Conservation (phyloP, 1,284 basidiomycete genomes). For the Heterobasidion occidentale region DNA sequence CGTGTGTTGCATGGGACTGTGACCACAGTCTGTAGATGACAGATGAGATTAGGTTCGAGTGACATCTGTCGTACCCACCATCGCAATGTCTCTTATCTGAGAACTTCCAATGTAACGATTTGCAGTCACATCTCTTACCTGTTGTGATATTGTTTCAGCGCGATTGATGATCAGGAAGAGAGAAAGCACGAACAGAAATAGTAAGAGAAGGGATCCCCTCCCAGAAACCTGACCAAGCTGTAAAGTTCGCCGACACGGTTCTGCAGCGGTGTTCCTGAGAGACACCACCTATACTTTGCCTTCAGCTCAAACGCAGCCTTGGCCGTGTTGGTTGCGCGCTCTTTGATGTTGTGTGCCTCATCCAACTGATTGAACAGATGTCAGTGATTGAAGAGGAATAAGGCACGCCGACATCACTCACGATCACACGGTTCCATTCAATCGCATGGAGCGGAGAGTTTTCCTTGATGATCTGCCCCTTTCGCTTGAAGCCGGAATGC, state of each 20-base stretch:
- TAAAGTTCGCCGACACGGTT: slow-evolving; percentile 98
- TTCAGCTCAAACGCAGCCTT: slow-evolving; percentile 91
- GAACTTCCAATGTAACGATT: slow-evolving; percentile 89
- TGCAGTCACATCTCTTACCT: slow-evolving; percentile 82
- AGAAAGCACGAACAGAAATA: slow-evolving; percentile 73
- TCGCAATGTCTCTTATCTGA: slow-evolving; percentile 80
- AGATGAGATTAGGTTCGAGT: not conserved
- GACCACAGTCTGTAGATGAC: slow-evolving; percentile 63
- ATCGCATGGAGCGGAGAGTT: slow-evolving; percentile 82
- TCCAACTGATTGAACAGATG: slow-evolving; percentile 55
- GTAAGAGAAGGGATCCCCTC: slow-evolving; percentile 85
- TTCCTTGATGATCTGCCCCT: slow-evolving; percentile 83
- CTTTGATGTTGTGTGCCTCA: slow-evolving; percentile 98
- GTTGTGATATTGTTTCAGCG: slow-evolving; percentile 2
- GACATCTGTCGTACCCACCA: slow-evolving; percentile 32
- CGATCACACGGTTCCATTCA: slow-evolving; percentile 79
- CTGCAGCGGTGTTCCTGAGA: slow-evolving; percentile 97
- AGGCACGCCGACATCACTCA: slow-evolving; percentile 20
- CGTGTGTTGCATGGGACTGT: slow-evolving; percentile 85
- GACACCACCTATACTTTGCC: slow-evolving; percentile 86
- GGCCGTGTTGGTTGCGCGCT: slow-evolving; percentile 91
- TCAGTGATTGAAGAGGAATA: not conserved
- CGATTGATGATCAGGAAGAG: not conserved
- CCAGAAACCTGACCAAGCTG: slow-evolving; percentile 89
- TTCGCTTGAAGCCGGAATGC: slow-evolving; percentile 85